Percentiles rank a stretch among this genome's conserved stretches.
Evolutionary conservation across 257 asterid species (phyloP).

Genomic region (Striga asiatica): DNA sequence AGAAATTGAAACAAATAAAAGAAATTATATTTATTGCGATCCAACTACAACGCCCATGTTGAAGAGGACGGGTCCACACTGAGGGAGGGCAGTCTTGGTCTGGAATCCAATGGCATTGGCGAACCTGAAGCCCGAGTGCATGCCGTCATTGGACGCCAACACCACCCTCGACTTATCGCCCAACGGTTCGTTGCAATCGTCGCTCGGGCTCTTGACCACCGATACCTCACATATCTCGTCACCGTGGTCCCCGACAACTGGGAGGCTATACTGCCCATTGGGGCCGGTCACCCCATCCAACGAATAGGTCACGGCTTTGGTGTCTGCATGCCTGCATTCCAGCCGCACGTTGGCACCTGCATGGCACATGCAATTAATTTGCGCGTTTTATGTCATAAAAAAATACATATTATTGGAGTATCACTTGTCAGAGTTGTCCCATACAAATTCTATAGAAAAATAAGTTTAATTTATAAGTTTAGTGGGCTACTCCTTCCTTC

Average conservation of each 20-base stretch:
- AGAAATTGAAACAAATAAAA: neutral
- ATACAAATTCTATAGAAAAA: too few species aligned
- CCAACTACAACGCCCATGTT: conserved; percentile 8
- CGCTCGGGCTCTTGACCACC: conserved; percentile 22
- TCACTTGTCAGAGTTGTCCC: too few species aligned
- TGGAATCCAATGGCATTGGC: conserved; percentile 47
- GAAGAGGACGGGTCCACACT: conserved; percentile 24
- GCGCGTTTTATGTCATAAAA: too few species aligned
- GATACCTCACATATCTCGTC: conserved; percentile 33
- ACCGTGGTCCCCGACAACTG: conserved; percentile 38
- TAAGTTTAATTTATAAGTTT: too few species aligned
- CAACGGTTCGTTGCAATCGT: conserved; percentile 30
- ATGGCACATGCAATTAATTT: too few species aligned
- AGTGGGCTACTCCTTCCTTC: too few species aligned
- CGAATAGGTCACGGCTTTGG: conserved; percentile 19
- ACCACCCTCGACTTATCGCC: conserved; percentile 15
- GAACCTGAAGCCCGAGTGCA: conserved; percentile 20
- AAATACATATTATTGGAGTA: neutral
- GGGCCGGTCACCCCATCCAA: conserved; percentile 23
- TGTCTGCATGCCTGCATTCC: conserved; percentile 30
- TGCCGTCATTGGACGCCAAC: conserved; percentile 31
- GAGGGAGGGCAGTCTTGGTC: conserved; percentile 18
- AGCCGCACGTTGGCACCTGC: conserved; percentile 42
- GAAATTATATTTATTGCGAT: neutral
- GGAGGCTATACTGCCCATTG: conserved; percentile 27